Base-by-base conservation (phyloP, 2,329 filamentous ascomycete genomes). In the Penicillium sclerotigenum region DNA sequence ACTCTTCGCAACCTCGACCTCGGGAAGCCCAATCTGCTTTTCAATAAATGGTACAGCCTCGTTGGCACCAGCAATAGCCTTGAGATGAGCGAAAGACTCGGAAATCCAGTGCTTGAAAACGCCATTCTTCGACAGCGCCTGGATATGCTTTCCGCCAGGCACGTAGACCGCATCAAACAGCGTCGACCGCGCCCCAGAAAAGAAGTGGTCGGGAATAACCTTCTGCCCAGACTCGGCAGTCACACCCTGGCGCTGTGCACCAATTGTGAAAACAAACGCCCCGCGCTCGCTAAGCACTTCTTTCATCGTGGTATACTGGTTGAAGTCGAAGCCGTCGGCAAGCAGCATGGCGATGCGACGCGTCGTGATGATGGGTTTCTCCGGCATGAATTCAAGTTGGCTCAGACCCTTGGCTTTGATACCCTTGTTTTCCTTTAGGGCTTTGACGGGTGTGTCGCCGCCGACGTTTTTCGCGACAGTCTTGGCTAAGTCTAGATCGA, bases 111-210 rank as follows among this genome's bases (percentile, higher is more conserved):
- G 87, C 8, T 89, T 71, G 0, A 87, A 88, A 16, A 89, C 85
- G 0, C 90, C 89, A 60, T 82, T 90, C 77, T 86, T 86, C 52
- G 80, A 75, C 0, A 94, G 80, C 0, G 83, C 83, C 38, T 80
- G 74, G 22, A 89, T 75, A 0, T 86, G 79, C 0, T 80, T 77
- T 1, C 90, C 90, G 1, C 89, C 89, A 1, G 89, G 89, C 3
- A 95, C 76, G 67, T 91, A 91, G 28, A 92, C 68, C 0, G 88
- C 86, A 68, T 94, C 90, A 60, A 93, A 93, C 80, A 94, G 85
- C 34, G 87, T 76, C 5, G 86, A 90, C 16, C 90, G 83, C 81
- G 88, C 86, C 0, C 88, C 90, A 63, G 92, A 87, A 47, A 93
- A 83, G 68, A 92, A 88, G 68, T 94, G 89, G 63, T 91, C 87